These are phyloP conservation scores for Cucurbita ficifolia DNA, from an alignment of 306 rosid species.

Conservation along the genomic window DNA sequence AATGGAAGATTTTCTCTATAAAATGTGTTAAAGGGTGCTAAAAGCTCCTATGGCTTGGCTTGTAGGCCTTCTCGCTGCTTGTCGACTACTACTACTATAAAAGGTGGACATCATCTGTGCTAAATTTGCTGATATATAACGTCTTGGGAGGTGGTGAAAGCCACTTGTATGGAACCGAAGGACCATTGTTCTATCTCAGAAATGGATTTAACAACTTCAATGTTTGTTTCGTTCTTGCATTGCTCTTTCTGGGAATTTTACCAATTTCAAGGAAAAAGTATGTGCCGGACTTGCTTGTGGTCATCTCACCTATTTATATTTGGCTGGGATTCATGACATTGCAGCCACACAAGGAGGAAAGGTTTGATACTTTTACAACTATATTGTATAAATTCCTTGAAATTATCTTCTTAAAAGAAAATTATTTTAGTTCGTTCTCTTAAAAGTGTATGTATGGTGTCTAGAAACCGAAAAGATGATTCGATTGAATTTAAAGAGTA, in stretches of 20 bases:
- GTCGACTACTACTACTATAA: slow-evolving; percentile 54
- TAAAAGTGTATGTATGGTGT: neutral
- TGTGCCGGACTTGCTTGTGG: slow-evolving; percentile 61
- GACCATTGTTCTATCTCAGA: slow-evolving; percentile 61
- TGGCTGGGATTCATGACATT: slow-evolving; percentile 92
- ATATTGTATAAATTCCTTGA: neutral
- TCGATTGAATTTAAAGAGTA: neutral
- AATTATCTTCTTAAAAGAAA: neutral
- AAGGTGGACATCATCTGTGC: slow-evolving; percentile 83
- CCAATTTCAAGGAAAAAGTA: slow-evolving; percentile 70
- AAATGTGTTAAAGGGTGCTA: neutral
- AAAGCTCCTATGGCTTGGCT: neutral
- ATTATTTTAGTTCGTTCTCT: neutral
- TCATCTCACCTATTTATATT: slow-evolving; percentile 71
- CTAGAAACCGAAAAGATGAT: neutral
- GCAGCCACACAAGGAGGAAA: slow-evolving; percentile 98
- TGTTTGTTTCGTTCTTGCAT: slow-evolving; percentile 66
- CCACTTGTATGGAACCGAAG: slow-evolving; percentile 90
- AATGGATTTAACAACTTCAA: slow-evolving; percentile 95
- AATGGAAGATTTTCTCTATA: neutral
- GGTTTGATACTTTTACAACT: slow-evolving; percentile 24
- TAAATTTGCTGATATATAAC: slow-evolving; percentile 70
- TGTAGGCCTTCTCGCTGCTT: slow-evolving; percentile 49
- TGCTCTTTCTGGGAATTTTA: slow-evolving; percentile 57
- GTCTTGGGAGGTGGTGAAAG: slow-evolving; percentile 95